These are phyloP conservation scores for Diaporthe citrichinensis DNA, from an alignment of 2,329 filamentous ascomycete genomes.

Conservation along the genomic window DNA sequence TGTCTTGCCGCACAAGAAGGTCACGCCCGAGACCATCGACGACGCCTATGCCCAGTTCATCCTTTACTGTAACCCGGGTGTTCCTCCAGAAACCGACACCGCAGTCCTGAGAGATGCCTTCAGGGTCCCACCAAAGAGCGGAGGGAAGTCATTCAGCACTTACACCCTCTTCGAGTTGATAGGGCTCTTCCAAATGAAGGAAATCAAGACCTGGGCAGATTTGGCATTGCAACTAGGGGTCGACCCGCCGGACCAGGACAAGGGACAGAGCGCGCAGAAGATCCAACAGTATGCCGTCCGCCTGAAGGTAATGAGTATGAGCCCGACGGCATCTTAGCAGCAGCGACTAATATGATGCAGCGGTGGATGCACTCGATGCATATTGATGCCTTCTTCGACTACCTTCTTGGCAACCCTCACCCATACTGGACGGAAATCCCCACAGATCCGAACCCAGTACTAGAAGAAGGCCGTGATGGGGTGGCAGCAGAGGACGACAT, in stretches of 20 bases:
- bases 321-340: neutral
- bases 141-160: conserved; percentile 87
- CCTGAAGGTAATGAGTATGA: conserved; percentile 78
- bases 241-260: conserved; percentile 83
- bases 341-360: conserved; percentile 55
- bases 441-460: conserved; percentile 71
- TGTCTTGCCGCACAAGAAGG: conserved; percentile 74
- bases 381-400: conserved; percentile 94
- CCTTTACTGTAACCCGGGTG: conserved; percentile 89
- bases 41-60: conserved; percentile 89
- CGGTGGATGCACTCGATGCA: conserved; percentile 99
- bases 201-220: conserved; percentile 94
- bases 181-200: conserved; percentile 81
- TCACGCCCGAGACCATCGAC: conserved; percentile 80
- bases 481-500: conserved; percentile 90
- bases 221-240: conserved; percentile 90
- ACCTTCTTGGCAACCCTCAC: conserved; percentile 82
- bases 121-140: conserved; percentile 84
- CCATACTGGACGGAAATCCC: conserved; percentile 86
- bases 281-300: conserved; percentile 95
- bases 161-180: conserved; percentile 85
- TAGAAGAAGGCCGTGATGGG: conserved; percentile 80
- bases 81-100: conserved; percentile 79
- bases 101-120: conserved; percentile 81
- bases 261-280: conserved; percentile 91